Percentiles rank a stretch among this genome's conserved stretches.
phyloP scores from a whole-genome alignment of 345 rosid genomes.

The Eucalyptus leucophloia region DNA sequence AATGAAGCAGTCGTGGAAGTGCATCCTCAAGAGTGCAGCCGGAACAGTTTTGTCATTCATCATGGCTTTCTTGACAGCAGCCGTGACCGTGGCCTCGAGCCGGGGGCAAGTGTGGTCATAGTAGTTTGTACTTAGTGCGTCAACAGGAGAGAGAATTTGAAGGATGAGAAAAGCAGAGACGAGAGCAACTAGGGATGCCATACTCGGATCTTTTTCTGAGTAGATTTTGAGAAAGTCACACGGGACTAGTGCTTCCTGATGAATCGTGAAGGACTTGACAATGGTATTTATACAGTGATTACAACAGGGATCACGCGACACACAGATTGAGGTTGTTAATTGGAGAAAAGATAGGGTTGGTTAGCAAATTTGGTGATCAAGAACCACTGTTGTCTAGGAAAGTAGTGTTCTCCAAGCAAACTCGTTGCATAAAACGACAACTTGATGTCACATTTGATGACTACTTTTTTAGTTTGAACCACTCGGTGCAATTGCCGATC shows the following conservation, averaged over 20 bases:
- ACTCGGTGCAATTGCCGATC: not conserved
- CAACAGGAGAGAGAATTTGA: slow-evolving; percentile 4
- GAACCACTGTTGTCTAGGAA: slow-evolving; percentile 7
- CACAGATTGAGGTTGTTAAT: slow-evolving; percentile 25
- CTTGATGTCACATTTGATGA: not conserved
- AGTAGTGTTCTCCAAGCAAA: slow-evolving; percentile 8
- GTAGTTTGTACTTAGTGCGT: slow-evolving; percentile 45
- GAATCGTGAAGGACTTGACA: not conserved
- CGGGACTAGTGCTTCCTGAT: not conserved
- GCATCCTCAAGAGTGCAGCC: slow-evolving; percentile 82
- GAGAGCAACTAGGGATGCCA: not conserved
- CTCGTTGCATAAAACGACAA: not conserved
- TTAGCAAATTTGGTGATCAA: slow-evolving; percentile 55
- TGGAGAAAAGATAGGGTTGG: slow-evolving; percentile 15
- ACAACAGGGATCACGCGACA: not conserved
- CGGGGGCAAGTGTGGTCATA: slow-evolving; percentile 51
- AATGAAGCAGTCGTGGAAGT: slow-evolving; percentile 78
- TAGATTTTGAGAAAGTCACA: not conserved
- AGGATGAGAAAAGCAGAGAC: not conserved
- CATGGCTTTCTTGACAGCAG: slow-evolving; percentile 52
- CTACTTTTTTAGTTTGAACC: not conserved
- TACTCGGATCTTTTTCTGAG: not conserved
- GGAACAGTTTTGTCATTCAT: slow-evolving; percentile 62
- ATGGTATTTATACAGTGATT: slow-evolving; percentile 3
- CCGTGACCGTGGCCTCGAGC: slow-evolving; percentile 36